Evolutionary conservation across 1,139 yeast genomes (phyloP), one percentile per base, ranked within the genome.

Genomic region (Nadsonia commutata): DNA sequence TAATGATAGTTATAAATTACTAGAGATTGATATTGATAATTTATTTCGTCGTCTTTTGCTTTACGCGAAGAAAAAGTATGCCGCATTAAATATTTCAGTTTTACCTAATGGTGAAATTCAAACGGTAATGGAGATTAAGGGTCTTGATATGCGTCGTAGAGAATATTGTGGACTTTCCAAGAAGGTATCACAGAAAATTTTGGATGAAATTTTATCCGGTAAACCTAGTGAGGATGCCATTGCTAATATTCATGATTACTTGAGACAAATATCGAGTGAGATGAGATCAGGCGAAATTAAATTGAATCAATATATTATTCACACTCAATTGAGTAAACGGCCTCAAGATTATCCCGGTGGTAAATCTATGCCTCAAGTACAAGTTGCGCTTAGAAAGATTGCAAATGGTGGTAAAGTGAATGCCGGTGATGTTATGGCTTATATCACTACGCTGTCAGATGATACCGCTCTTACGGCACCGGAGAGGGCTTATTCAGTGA

Each of bases 21-120:
- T 93, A 56, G 99, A 93, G 58, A 85, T 93, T 57, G 99, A 93
- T 57, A 85, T 84, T 51, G 99, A 93, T 65, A 86, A 90, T 56
- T 86, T 86, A 1, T 93, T 84, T 65, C 82, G 83, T 56, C 76
- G 88, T 51, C 69, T 93, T 49, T 68, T 93, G 47, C 67, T 93
- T 45, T 95, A 86, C 59, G 86, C 95, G n/a, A 93, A 93, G 66
- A 93, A 93, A 76, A 93, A 93, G 65, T 93, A 93, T 59, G 99
- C 99, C 3, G 98, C 98, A 2, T 69, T 88, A 66, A 80, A 77
- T 52, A 66, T 73, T 39, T 59, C 70, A 17, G 53, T 48, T 18
- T 72, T 76, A 36, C 66, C 71, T 45, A 55, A 59, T 37, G 76
- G 75, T 16, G 58, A 59, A 31, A 48, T 63, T 8, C 83, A 74